Evolutionary conservation across 495 filamentous ascomycete species (phyloP).

Genomic region (Aspergillus egyptiacus): DNA sequence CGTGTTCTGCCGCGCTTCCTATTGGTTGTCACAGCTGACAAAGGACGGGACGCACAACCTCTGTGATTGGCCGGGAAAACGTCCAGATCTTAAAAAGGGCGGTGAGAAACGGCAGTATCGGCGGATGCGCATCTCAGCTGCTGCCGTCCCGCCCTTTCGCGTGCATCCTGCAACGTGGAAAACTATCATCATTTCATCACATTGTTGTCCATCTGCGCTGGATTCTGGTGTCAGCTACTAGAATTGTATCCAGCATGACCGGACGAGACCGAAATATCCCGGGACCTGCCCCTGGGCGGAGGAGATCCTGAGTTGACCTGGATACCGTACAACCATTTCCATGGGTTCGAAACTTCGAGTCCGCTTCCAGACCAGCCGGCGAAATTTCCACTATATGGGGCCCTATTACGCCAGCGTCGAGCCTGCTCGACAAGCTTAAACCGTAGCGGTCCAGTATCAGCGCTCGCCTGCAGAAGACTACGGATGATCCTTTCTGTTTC

Average conservation of each 20-base stretch:
- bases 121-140: too few relatives aligned
- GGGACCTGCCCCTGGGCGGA: conserved; percentile 3
- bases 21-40: conserved; percentile 18
- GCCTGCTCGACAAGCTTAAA: conserved; percentile 18
- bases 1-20: conserved; percentile 25
- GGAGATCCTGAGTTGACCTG: too few relatives aligned
- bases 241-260: too few relatives aligned
- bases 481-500: conserved; percentile 1
- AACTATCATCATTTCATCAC: background rate
- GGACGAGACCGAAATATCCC: too few relatives aligned
- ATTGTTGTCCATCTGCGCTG: too few relatives aligned
- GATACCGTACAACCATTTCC: conserved; percentile 4
- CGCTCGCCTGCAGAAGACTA: background rate
- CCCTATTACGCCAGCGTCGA: conserved; percentile 17
- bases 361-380: conserved; percentile 31
- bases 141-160: too few relatives aligned
- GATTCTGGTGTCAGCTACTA: too few relatives aligned
- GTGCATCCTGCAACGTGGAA: too few relatives aligned
- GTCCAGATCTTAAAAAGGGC: background rate
- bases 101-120: conserved; percentile 2
- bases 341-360: conserved; percentile 10
- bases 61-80: background rate
- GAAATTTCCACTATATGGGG: conserved; percentile 15
- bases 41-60: too few relatives aligned
- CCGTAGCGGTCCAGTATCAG: background rate